Base-by-base conservation (phyloP, 1,139 yeast genomes). In the Magnusiomyces starmeri region DNA sequence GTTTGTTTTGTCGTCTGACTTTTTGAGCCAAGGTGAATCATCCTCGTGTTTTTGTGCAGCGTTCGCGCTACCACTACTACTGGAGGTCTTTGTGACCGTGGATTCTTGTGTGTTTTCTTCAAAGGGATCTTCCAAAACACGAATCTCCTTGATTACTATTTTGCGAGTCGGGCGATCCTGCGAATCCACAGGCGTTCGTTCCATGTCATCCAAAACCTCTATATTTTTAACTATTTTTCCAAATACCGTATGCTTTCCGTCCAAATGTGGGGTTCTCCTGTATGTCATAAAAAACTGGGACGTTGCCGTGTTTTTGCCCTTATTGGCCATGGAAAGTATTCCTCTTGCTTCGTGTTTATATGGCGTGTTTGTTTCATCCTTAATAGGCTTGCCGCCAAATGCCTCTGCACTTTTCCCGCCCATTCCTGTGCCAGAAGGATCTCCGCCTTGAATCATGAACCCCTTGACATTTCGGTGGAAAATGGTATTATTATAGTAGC, bases 231-330 rank as follows among this genome's bases (percentile, higher is more conserved):
- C 73, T 51, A 88, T 94, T 54, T 68, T 73, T 1, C 96, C 97
- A 68, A 89, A 84, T 1, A 87, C 81, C 0, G 92, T 75, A 63
- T 87, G 92, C 59, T 83, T 83, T 0, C 86, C 85, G 43, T 77
- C 79, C 50, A 89, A 70, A 65, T 88, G 96, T 0, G 86, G 83
- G 20, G 83, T 78, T 1, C 88, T 77, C 50, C 74, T 75, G 0
- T 90, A 82, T 3, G 87, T 81, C 48, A 89, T 83, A 64, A 87
- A 88, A 62, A 89, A 88, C 64, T 86, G 95, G 0, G 90, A 81
- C 12, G 81, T 77, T 59, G 85, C 85, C 6, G 84, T 71, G 57
- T 81, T 65, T 41, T 75, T 70, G 3, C 86, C 88, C 41, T 74
- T 70, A 61, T 85, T 85, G 2, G 95, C 94, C 88, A 85, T 82